These are phyloP conservation scores for Scedosporium aurantiacum DNA, from an alignment of 2,329 filamentous ascomycete species.

Conservation along the genomic window DNA sequence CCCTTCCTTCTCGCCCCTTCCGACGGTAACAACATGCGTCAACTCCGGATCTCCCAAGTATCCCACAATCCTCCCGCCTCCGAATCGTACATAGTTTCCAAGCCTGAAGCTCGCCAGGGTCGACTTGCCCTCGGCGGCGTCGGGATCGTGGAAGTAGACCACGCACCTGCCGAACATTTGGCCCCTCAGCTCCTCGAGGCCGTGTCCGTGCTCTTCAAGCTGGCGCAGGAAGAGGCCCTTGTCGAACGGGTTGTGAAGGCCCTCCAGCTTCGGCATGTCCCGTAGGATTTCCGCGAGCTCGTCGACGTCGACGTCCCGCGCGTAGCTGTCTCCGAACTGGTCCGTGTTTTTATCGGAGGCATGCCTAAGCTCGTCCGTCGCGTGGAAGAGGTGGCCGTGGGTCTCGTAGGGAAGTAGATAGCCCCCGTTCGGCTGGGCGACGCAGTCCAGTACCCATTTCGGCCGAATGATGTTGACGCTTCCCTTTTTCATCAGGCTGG, in stretches of 20 bases:
- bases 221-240: slow-evolving; percentile 37
- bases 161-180: slow-evolving; percentile 40
- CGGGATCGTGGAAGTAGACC: slow-evolving; percentile 26
- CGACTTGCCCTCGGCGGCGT: slow-evolving; percentile 18
- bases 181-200: slow-evolving; percentile 36
- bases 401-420: slow-evolving; percentile 52
- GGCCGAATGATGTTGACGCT: slow-evolving; percentile 65
- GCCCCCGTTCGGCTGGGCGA: slow-evolving; percentile 45
- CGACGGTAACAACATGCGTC: slow-evolving; percentile 60
- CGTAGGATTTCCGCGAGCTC: slow-evolving; percentile 47
- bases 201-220: slow-evolving; percentile 44
- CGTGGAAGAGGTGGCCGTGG: slow-evolving; percentile 59
- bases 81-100: slow-evolving; percentile 54
- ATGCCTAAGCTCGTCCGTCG: slow-evolving; percentile 41
- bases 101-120: slow-evolving; percentile 27
- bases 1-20: slow-evolving; percentile 24
- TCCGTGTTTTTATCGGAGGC: slow-evolving; percentile 57
- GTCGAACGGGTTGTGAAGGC: slow-evolving; percentile 25
- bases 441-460: slow-evolving; percentile 74
- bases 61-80: slow-evolving; percentile 47
- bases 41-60: slow-evolving; percentile 39
- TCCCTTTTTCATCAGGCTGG: slow-evolving; percentile 65
- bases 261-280: slow-evolving; percentile 39
- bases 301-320: slow-evolving; percentile 52
- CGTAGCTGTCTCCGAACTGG: slow-evolving; percentile 72